A percentile compares a stretch with the other conserved stretches of the same genome.
phyloP scores from a whole-genome alignment of 352 stramenopile species.

The Globisporangium middletonii region DNA sequence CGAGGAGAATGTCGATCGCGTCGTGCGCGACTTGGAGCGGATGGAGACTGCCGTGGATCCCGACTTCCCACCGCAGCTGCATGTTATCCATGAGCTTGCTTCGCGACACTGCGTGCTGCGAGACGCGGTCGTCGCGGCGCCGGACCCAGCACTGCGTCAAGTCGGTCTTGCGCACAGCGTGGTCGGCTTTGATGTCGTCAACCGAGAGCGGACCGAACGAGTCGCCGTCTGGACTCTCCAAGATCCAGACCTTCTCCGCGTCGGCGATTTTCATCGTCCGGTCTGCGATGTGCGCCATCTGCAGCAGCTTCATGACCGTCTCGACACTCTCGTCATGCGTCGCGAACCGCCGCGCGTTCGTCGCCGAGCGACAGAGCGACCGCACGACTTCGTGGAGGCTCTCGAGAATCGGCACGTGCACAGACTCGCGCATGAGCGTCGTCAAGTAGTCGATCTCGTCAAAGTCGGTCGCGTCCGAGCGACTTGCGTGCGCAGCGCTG shows the following conservation, averaged over 20 bases:
- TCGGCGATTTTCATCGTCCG: constrained; percentile 16
- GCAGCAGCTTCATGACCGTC: constrained; percentile 51
- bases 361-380: constrained; percentile 35
- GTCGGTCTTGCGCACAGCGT: constrained; percentile 8
- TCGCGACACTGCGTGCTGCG: constrained; percentile 20
- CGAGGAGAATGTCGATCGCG: constrained; percentile 54
- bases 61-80: constrained; percentile 78
- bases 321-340: constrained; percentile 33
- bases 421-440: constrained; percentile 54
- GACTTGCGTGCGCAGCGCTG: constrained; percentile 36
- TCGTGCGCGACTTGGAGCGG: constrained; percentile 63
- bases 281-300: constrained; percentile 51
- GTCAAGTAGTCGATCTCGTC: constrained; percentile 71
- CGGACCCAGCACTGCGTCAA: constrained; percentile 25
- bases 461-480: constrained; percentile 32
- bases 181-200: constrained; percentile 37
- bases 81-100: constrained; percentile 50
- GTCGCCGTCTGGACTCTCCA: constrained; percentile 27
- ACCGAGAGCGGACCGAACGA: constrained; percentile 31
- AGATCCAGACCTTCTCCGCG: constrained; percentile 41
- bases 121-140: constrained; percentile 29
- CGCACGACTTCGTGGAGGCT: constrained; percentile 49
- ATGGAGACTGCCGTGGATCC: constrained; percentile 38
- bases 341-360: constrained; percentile 52
- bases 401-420: constrained; percentile 52